phyloP scores from a whole-genome alignment of 805 yeast genomes.

The Barnettozyma pratensis region DNA sequence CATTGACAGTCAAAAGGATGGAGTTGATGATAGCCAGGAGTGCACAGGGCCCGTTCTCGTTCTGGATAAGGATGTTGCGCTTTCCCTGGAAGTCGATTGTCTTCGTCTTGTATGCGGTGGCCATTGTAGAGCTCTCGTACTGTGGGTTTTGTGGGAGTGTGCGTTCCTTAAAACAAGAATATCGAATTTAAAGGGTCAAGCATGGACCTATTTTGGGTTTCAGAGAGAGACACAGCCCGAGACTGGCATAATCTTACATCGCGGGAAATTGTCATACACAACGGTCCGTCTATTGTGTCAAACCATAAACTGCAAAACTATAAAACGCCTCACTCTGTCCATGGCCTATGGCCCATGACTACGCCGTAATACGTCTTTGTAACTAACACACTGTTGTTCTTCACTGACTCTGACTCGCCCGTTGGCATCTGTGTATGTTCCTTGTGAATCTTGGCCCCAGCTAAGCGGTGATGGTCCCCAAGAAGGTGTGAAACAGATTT shows the following conservation, averaged over 20 bases:
- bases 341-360: too few species aligned
- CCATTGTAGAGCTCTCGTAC: not conserved
- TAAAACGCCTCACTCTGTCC: too few species aligned
- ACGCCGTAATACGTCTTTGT: constrained; percentile 1
- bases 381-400: constrained; percentile 17
- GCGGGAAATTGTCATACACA: not conserved
- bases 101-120: constrained; percentile 15
- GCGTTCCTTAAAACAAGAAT: too few species aligned
- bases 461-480: constrained; percentile 58
- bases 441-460: constrained; percentile 29
- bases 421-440: constrained; percentile 17
- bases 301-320: too few species aligned
- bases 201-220: too few species aligned
- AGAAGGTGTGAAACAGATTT: constrained; percentile 51
- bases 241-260: not conserved
- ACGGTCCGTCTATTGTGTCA: too few species aligned
- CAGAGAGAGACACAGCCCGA: not conserved
- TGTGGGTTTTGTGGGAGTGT: too few species aligned
- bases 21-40: constrained; percentile 73
- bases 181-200: too few species aligned
- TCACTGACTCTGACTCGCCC: constrained; percentile 23
- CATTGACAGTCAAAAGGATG: constrained; percentile 45
- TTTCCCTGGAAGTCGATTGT: constrained; percentile 19
- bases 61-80: constrained; percentile 62
- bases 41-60: constrained; percentile 86